These are phyloP conservation scores for Macaranga tanarius DNA, from an alignment of 441 rosid genomes.

Conservation along the genomic window DNA sequence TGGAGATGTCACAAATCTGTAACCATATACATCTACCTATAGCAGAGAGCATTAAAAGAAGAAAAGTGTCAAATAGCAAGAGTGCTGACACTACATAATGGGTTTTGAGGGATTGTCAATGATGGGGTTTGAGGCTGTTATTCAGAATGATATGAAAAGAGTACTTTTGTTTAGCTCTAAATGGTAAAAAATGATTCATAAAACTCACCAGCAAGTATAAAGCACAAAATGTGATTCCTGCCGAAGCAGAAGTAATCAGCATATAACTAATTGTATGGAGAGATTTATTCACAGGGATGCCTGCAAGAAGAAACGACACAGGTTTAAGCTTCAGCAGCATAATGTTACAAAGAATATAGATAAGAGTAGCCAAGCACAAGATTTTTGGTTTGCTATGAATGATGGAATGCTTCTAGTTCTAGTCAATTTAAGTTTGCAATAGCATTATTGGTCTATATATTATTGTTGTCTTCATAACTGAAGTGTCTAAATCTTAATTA, in stretches of 20 bases:
- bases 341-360: no score
- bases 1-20: conserved; percentile 16
- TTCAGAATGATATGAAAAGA: no score
- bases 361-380: no score
- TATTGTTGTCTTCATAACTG: not conserved
- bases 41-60: not conserved
- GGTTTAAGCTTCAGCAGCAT: no score
- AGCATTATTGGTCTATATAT: not conserved
- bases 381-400: no score
- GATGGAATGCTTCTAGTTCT: no score
- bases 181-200: not conserved
- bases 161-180: not conserved
- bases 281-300: conserved; percentile 33
- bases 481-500: not conserved
- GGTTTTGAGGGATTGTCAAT: no score
- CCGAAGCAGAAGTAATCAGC: conserved; percentile 32
- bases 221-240: conserved; percentile 30
- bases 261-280: conserved; percentile 29
- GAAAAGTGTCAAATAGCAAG: not conserved
- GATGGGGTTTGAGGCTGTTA: no score
- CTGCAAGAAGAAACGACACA: conserved; percentile 16
- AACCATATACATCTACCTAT: conserved; percentile 30
- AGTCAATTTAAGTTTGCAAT: no score
- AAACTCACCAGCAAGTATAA: conserved; percentile 30
- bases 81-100: not conserved